A percentile compares a stretch with the other conserved stretches of the same genome.
These are phyloP conservation scores for Blepharisma undulans DNA, from an alignment of 169 alveolate genomes.

Conservation along the genomic window DNA sequence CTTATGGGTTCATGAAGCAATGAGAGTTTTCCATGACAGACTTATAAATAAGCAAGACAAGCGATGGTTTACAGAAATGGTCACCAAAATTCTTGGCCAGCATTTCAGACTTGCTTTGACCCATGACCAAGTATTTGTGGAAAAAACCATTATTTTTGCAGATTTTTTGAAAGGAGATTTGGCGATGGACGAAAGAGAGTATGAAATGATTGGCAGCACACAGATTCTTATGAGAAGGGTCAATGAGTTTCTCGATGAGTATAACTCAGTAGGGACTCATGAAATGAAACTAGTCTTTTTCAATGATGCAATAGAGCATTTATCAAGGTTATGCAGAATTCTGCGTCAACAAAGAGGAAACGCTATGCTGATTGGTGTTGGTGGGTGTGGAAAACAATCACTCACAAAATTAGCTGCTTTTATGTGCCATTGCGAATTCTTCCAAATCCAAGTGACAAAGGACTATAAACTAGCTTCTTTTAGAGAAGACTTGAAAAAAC, in stretches of 20 bases:
- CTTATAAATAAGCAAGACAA: constrained; percentile 77
- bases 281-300: constrained; percentile 87
- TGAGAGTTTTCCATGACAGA: constrained; percentile 88
- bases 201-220: constrained; percentile 73
- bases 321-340: constrained; percentile 78
- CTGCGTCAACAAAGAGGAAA: constrained; percentile 84
- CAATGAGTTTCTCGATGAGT: constrained; percentile 72
- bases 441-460: constrained; percentile 78
- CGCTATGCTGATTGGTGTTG: constrained; percentile 87
- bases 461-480: constrained; percentile 61
- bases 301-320: constrained; percentile 84
- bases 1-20: constrained; percentile 86
- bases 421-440: constrained; percentile 73
- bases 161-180: constrained; percentile 76
- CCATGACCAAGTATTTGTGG: constrained; percentile 61
- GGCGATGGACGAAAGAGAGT: constrained; percentile 76
- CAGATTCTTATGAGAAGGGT: constrained; percentile 65
- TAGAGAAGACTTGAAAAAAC: constrained; percentile 72
- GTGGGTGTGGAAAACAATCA: constrained; percentile 88
- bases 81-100: constrained; percentile 65
- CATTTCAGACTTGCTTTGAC: constrained; percentile 65
- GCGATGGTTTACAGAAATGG: constrained; percentile 74
- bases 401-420: constrained; percentile 78
- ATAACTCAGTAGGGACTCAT: constrained; percentile 76
- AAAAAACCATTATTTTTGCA: constrained; percentile 62